Evolutionary conservation across 768 basidiomycete genomes (phyloP), one percentile per base, ranked within the genome.

Genomic region (Floccularia luteovirens): DNA sequence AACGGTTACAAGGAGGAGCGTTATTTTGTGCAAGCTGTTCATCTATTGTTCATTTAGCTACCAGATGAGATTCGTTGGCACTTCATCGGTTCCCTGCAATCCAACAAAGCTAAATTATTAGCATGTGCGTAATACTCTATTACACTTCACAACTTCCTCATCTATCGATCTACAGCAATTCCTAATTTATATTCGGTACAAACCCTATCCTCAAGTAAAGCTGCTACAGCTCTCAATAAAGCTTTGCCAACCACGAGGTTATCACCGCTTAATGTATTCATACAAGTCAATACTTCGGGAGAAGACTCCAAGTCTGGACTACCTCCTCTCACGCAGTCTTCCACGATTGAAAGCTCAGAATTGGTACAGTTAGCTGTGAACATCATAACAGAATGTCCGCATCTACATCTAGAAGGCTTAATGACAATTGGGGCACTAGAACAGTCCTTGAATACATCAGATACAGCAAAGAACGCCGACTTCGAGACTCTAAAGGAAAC

Each of bases 201-300:
- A 59, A 94, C 91, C 1, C 61, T 99, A 19, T 77, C 85, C 3
- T 90, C 88, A 16, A 56, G 60, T 42, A 97, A 92, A 58, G 74
- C 80, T 8, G 93, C 94, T 11, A 77, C 72, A 17, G 74, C 81
- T 2, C 72, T 98, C 13, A 74, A 93, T 59, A 88, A 83, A 51
- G 69, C 79, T 1, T 68, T 93, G 14, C 69, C 77, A 3, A 30
- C 56, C 0, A 67, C 74, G n/a, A 74, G 85, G 14, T 47, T 62
- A 2, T 42, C 59, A 0, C 82, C 79, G 5, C 75, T 99, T 5
- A 78, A 88, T 55, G 73, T 98, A 41, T 75, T 93, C 43, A 62
- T 99, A 24, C 96, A 98, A 59, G 72, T 98, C 55, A 99, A 99
- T 61, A 98, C 94, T 5, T 97, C 93, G 0, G 79, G 79, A n/a